Percentiles rank a stretch among this genome's conserved stretches.
Conservation (phyloP, 768 basidiomycete species). For the Suillus clintonianus region DNA sequence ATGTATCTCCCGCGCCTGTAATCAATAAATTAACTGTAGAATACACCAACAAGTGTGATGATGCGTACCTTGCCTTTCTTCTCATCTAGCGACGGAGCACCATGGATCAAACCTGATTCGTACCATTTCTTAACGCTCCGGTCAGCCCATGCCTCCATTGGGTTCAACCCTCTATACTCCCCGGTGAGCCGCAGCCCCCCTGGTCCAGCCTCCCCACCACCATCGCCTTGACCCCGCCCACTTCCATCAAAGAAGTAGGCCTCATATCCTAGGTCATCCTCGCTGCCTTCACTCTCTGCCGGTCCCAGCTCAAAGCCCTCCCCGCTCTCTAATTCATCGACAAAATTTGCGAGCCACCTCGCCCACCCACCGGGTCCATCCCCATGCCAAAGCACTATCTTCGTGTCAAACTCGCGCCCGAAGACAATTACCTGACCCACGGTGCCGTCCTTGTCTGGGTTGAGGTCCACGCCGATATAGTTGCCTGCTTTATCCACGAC, state of each 20-base stretch:
- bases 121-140: slow-evolving; percentile 86
- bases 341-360: slow-evolving; percentile 88
- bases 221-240: slow-evolving; percentile 76
- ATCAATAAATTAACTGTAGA: slow-evolving; percentile 18
- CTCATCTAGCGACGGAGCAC: slow-evolving; percentile 40
- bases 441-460: slow-evolving; percentile 73
- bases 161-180: slow-evolving; percentile 90
- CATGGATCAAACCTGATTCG: slow-evolving; percentile 69
- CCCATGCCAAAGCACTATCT: slow-evolving; percentile 92
- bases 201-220: slow-evolving; percentile 71
- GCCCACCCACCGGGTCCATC: slow-evolving; percentile 94
- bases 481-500: slow-evolving; percentile 93
- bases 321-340: slow-evolving; percentile 88
- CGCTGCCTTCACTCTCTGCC: slow-evolving; percentile 68
- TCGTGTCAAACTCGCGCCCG: slow-evolving; percentile 98
- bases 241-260: slow-evolving; percentile 84
- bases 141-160: slow-evolving; percentile 93
- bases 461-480: slow-evolving; percentile 94
- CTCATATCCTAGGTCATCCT: slow-evolving; percentile 85
- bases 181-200: slow-evolving; percentile 77
- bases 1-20: slow-evolving; percentile 44
- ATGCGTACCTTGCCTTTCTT: slow-evolving; percentile 54
- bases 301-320: slow-evolving; percentile 84
- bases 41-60: not conserved
- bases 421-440: slow-evolving; percentile 96